Percentiles rank a stretch among this genome's conserved stretches.
These are phyloP conservation scores for Azolla pinnata DNA, from an alignment of 75 land plant genomes.

Conservation along the genomic window DNA sequence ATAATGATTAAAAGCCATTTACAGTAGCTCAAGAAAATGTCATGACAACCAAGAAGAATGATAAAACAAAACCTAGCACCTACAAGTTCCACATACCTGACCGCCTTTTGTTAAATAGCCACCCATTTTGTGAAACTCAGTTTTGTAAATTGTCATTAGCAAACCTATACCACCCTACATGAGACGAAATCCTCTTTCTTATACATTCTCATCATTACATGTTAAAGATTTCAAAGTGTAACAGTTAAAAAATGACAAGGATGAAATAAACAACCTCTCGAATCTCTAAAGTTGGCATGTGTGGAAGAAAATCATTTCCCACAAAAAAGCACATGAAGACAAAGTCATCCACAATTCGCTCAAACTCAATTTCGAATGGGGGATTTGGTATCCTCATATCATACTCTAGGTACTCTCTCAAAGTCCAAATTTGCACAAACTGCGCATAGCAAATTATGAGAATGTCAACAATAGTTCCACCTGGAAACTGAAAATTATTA, in stretches of 20 bases:
- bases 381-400: conserved; percentile 65
- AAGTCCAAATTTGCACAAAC: conserved; percentile 85
- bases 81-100: conserved; percentile 41
- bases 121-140: conserved; percentile 73
- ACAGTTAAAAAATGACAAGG: too few species aligned
- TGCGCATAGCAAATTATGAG: conserved; percentile 18
- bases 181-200: not conserved
- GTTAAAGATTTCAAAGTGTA: not conserved
- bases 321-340: conserved; percentile 97
- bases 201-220: not conserved
- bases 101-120: conserved; percentile 87
- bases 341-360: conserved; percentile 84
- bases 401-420: conserved; percentile 80
- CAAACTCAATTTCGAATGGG: conserved; percentile 71
- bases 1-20: too few species aligned
- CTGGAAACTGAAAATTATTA: not conserved
- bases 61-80: not conserved
- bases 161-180: conserved; percentile 83
- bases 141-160: conserved; percentile 69
- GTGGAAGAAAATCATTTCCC: conserved; percentile 97
- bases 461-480: too few species aligned
- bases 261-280: too few species aligned
- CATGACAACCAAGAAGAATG: too few species aligned
- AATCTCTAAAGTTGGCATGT: conserved; percentile 95
- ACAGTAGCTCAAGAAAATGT: too few species aligned